Evolutionary conservation across 2,329 filamentous ascomycete species (phyloP), one percentile per base, ranked within the genome.

Genomic region (Zasmidium citrigriseum): DNA sequence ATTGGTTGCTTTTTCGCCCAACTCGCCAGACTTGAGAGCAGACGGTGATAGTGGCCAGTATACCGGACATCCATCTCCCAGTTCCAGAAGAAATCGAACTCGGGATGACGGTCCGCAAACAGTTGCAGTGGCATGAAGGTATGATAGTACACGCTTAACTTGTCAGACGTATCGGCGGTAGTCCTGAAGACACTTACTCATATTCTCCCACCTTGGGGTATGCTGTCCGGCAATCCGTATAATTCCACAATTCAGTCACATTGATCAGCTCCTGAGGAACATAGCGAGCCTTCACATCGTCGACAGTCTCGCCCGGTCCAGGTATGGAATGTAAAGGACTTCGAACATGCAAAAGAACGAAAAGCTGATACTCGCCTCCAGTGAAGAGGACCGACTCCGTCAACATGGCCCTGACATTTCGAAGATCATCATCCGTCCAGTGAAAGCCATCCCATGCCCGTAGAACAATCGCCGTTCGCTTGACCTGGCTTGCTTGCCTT

Each of bases 11-110:
- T 74, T 57, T 79, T 77, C 11, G 80, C 80, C 61, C 83, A 85
- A 1, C 80, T 74, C 21, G 77, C 75, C 7, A 91, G 74, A 61
- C 86, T 86, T 66, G 88, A 82, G 46, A 91, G 83, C 64, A 93
- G 84, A 66, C 93, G 88, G 73, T 93, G 92, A 75, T 92, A 87
- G 63, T 93, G 89, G 9, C 90, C 90, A 0, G 87, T 91, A 69
- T 89, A 89, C 48, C 91, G 83, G 27, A 88, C 86, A 69, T 95
- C 90, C 76, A 91, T 89, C 71, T 95, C 91, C 90, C 89, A 93
- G 72, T 93, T 93, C 89, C 90, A 80, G 65, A 91, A 82, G 67
- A 84, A 91, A 65, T 93, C 89, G 64, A 90, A 95, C 67, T 93
- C 86, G 0, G 89, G 89, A 67, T 91, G 87, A 51, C 89, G 87